phyloP scores from a whole-genome alignment of 108 stramenopile genomes.

The Pinguiococcus pyrenoidosus region DNA sequence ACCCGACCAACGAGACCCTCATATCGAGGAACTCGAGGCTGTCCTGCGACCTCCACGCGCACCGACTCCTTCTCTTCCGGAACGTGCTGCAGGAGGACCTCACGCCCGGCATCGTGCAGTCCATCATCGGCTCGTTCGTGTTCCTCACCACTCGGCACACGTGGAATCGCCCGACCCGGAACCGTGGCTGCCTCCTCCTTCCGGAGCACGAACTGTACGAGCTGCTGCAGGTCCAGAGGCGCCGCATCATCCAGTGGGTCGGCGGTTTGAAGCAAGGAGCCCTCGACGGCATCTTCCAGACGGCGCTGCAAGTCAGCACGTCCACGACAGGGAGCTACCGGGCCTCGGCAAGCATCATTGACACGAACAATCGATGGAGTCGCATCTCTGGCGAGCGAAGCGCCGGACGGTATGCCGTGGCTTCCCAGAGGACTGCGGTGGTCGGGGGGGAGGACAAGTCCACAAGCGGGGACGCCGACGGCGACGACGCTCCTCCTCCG shows the following conservation, averaged over 20 bases:
- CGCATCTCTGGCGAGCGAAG: conserved; percentile 13
- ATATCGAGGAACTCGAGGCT: conserved; percentile 13
- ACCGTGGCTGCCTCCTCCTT: conserved; percentile 4
- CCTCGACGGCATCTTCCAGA: conserved; percentile 17
- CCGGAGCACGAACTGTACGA: conserved; percentile 19
- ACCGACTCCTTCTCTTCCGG: conserved; percentile 10
- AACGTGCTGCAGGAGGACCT: background rate
- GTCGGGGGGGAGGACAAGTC: no score
- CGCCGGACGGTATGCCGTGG: conserved; percentile 9
- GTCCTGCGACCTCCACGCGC: conserved; percentile 19
- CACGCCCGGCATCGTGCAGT: conserved; percentile 6
- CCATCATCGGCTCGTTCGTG: conserved; percentile 14
- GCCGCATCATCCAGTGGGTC: conserved; percentile 5
- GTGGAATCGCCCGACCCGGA: conserved; percentile 7
- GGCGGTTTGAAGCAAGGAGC: conserved; percentile 4
- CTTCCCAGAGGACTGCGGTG: no score
- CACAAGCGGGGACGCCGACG: no score
- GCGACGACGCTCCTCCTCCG: conserved; percentile 2
- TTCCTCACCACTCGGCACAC: conserved; percentile 24
- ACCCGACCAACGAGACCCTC: conserved; percentile 14
- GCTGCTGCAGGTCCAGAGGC: conserved; percentile 12
- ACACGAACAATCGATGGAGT: conserved; percentile 25
- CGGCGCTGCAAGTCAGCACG: conserved; percentile 11
- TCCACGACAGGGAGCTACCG: conserved; percentile 9
- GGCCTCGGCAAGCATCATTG: background rate